Conservation (phyloP, 768 basidiomycete genomes). For the Mycena chlorophos region DNA sequence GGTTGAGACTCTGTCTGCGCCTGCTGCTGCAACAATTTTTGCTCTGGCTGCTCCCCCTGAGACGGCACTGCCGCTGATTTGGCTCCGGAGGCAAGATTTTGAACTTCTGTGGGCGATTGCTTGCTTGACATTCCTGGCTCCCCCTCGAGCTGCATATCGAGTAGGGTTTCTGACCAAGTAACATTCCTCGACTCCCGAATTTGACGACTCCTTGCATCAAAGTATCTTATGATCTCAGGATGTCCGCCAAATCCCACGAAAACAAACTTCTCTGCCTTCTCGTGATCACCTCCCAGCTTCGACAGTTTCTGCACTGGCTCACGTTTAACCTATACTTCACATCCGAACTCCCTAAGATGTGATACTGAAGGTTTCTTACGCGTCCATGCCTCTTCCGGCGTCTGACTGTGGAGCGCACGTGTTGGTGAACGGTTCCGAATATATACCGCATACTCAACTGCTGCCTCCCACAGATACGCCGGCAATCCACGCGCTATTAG, state of each 20-base stretch:
- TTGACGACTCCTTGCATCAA: slow-evolving; percentile 4
- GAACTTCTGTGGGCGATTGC: not conserved
- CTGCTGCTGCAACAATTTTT: not conserved
- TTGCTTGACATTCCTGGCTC: not conserved
- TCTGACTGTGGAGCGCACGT: not conserved
- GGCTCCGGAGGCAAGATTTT: not conserved
- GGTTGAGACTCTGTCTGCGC: not conserved
- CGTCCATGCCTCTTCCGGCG: slow-evolving; percentile 9
- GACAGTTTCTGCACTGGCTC: slow-evolving; percentile 3
- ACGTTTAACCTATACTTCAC: slow-evolving; percentile 9
- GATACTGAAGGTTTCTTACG: slow-evolving; percentile 12
- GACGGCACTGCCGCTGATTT: not conserved
- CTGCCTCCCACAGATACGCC: slow-evolving; percentile 26
- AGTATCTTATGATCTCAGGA: slow-evolving; percentile 11
- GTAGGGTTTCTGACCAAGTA: not conserved
- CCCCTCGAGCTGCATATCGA: not conserved
- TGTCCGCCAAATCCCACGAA: slow-evolving; percentile 12
- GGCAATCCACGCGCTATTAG: slow-evolving; percentile 24
- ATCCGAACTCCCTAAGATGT: slow-evolving; percentile 13
- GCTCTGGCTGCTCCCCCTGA: not conserved
- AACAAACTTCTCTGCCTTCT: slow-evolving; percentile 4
- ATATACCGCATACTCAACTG: slow-evolving; percentile 22
- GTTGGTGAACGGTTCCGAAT: slow-evolving; percentile 21
- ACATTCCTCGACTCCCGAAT: not conserved
- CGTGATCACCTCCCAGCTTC: slow-evolving; percentile 1